Evolutionary conservation across 78 protist genomes (phyloP).

Genomic region (Dictyostelium capitatum): DNA sequence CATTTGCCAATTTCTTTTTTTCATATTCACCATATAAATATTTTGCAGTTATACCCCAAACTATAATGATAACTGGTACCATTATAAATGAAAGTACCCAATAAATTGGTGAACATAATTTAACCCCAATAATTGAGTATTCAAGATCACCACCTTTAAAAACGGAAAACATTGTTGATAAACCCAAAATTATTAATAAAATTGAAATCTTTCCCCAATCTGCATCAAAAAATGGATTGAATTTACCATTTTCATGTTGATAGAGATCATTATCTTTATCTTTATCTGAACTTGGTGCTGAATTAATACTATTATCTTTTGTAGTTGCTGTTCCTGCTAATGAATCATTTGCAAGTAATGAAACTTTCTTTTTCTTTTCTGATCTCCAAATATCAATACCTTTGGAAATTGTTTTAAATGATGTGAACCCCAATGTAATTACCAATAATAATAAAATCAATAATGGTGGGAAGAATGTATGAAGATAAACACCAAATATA

Average conservation of each 20-base stretch:
- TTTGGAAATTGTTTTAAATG: conserved; percentile 48
- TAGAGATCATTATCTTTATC: no score
- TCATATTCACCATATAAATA: neutral
- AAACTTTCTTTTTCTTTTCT: conserved; percentile 13
- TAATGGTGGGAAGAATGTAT: conserved; percentile 55
- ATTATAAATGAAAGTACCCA: conserved; percentile 66
- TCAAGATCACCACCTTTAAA: conserved; percentile 71
- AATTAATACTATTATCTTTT: neutral
- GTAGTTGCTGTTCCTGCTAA: neutral
- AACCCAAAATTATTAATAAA: conserved; percentile 15
- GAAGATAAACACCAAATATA: conserved; percentile 66
- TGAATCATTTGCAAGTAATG: neutral
- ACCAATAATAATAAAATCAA: conserved; percentile 52
- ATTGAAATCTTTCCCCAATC: conserved; percentile 50
- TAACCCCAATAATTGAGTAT: conserved; percentile 29
- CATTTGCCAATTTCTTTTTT: neutral
- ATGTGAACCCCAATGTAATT: conserved; percentile 28
- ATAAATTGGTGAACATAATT: conserved; percentile 56
- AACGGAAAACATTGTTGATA: conserved; percentile 66
- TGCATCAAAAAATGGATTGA: conserved; percentile 47
- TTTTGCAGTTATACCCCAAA: conserved; percentile 47
- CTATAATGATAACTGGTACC: conserved; percentile 41
- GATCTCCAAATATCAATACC: conserved; percentile 34
- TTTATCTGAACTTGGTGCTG: neutral
- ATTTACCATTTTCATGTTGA: neutral